Evolutionary conservation across 306 rosid species (phyloP), one percentile per base, ranked within the genome.

Genomic region (Erythrophleum fordii): DNA sequence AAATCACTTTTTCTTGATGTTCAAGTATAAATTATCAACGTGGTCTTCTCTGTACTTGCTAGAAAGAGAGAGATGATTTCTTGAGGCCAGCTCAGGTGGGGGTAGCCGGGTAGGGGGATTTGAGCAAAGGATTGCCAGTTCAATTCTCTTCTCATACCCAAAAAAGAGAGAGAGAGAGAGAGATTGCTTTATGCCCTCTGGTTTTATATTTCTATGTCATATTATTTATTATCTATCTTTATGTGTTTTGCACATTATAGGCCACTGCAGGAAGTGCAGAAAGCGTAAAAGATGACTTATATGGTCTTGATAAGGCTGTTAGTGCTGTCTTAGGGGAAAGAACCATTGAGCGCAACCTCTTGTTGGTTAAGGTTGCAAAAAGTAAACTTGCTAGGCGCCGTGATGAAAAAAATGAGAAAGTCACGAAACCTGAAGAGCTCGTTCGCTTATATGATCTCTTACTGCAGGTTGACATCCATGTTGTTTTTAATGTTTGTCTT

Each of bases 351-450:
- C 97, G 99, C 80, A 93, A 95, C 85, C 94, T 86, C 78, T 82
- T 95, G 76, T 81, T 95, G 90, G 97, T 95, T 75, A 90, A 87
- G 82, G 86, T 90, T 82, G 98, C 98, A 22, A 95, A 91, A 80
- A 87, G 98, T 82, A 93, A 95, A 88, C 96, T 95, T 60, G 80
- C 89, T 41, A 90, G 81, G 85, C 97, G 87, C n/a, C 90, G 85
- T 34, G 94, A 88, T 65, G 99, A 91, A 64, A 95, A 93, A 89
- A 93, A 89, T 48, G 99, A 95, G 84, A 95, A 91, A 93, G 91
- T 86, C 75, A 95, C 98, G 44, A 95, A 90, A 85, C 99, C 99
- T n/a, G 99, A 95, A 89, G 99, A 95, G 85, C 99, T 95, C 70
- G 99, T 95, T 82, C 97, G 98, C 78, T 80, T 95, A 18, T 93